Base-by-base conservation (phyloP, 768 basidiomycete genomes). In the Gloeophyllum trabeum region DNA sequence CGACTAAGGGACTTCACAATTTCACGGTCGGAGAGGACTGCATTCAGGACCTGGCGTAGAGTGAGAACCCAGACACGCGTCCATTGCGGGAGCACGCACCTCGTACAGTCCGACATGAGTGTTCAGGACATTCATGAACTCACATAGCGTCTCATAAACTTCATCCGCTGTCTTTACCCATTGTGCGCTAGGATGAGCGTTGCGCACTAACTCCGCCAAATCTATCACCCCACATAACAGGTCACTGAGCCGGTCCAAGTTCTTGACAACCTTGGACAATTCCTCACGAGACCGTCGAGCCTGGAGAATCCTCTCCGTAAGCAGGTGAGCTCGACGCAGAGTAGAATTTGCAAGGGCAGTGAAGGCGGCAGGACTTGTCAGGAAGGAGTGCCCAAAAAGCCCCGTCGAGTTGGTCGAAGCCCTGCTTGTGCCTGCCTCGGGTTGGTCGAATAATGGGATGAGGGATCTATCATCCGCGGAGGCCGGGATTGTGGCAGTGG, bases 61-160 rank as follows among this genome's bases (percentile, higher is more conserved):
- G 23, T 37, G 30, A 16, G 2, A 44, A 38, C 40, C 43, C 28
- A 41, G 37, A 18, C 16, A 44, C 14, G 46, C 13, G 47, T 24
- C 35, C 43, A 42, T 45, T 35, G 34, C 35, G 44, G 45, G 47
- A 13, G 40, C 14, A 67, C 85, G 61, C 59, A 87, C 93, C 65
- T 89, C 73, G 48, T 92, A 93, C 36, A 99, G 67, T 28, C 84
- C 89, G 24, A 83, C 79, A 65, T 98, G 73, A 24, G 93, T 97
- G 61, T 99, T 99, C 45, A 98, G 67, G 36, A 88, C 79, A 60
- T 97, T 97, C 93, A 99, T 98, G 60, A 86, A 93, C 63, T 92
- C 87, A 65, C 91, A 97, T 47, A 98, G 67, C 47, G 75, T 77
- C 60, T 91, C 92, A 59, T 98, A 97, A 34, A 86, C 84, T 47